Base-by-base conservation (phyloP, 441 rosid genomes). In the Arabidopsis lyrata region DNA sequence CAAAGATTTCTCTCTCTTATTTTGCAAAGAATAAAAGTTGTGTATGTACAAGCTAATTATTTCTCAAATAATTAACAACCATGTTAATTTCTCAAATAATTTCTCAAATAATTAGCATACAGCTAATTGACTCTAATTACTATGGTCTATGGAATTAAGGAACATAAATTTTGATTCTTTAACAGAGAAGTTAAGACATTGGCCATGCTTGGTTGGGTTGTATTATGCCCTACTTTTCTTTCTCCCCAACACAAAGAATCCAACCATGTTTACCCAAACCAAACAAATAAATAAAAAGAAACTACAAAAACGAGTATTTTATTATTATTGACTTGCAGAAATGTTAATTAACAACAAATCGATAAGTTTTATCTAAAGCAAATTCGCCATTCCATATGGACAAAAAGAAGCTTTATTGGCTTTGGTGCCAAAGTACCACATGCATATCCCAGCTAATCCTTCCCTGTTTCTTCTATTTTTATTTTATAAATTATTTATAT, bases 201-300 rank as follows among this genome's bases (percentile, higher is more conserved):
- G 70, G 66, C 63, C 74, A 78, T 47, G 77, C 73, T 71, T 71
- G 67, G 10, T 80, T 83, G 68, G 15, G 86, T 80, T 85, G 86
- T 73, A 73, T 83, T 83, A 84, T 85, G 63, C 88, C 75, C 84
- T 80, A 56, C 87, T 85, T 88, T 85, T 42, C 88, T 83, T 89
- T 62, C 62, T 79, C 80, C 67, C 36, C 81, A 29, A 18, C 65
- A 82, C 71, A 86, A 84, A 77, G 91, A 78, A 87, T 89, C 91
- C 82, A 58, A 77, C 47, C 36, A 59, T 18, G 36, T 66, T 76
- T 58, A 31, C 10, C 38, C 57, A 31, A 67, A 27, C 56, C 47
- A 41, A 62, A 76, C 57, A 35, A 39, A 59, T 49, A n/a, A 36
- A 8, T 12, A 8, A 63, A 38, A 67, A 42, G 52, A 15, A 42